Evolutionary conservation across 805 yeast species (phyloP), one percentile per base, ranked within the genome.

Genomic region (Barnettozyma wickerhamii): DNA sequence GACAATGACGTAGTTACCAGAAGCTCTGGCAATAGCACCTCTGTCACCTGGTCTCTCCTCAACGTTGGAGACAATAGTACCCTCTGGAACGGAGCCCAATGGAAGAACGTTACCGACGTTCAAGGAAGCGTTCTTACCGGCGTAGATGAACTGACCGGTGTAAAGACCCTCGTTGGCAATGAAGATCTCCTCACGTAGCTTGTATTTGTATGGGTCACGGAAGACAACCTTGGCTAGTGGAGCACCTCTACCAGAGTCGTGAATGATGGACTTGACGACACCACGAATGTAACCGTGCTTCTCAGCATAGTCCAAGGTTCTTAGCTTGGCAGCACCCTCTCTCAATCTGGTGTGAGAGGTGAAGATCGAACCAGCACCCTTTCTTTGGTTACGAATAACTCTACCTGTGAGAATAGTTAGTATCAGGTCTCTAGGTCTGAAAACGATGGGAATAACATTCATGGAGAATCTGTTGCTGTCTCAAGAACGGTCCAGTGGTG

Each of bases 351-450:
- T 91, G 93, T 91, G 95, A 68, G 99, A 83, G 72, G 95, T 84
- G 89, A 93, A 93, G 83, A 93, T 89, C 68, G 98, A 91, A 72
- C 99, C 98, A 75, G 96, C 96, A 85, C 98, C 98, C 81, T 93
- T 93, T 89, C 99, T 90, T 84, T 93, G 99, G 84, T 93, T 93
- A 81, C 99, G 95, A 81, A 93, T 93, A 78, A 93, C 99, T 84
- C 98, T 88, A 86, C 96, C 96, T 81, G 64, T 63, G 41, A 51
- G n/a, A 45, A 17, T 43, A 21, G 53, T 51, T 51, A 51, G 52
- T 51, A 49, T n/a, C n/a, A n/a, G n/a, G n/a, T n/a, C n/a, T n/a
- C n/a, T n/a, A n/a, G n/a, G n/a, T n/a, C n/a, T n/a, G n/a, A n/a
- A n/a, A n/a, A n/a, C n/a, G n/a, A n/a, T n/a, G n/a, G n/a, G n/a